Evolutionary conservation across 2,329 filamentous ascomycete species (phyloP).

Genomic region (Cladophialophora yegresii): DNA sequence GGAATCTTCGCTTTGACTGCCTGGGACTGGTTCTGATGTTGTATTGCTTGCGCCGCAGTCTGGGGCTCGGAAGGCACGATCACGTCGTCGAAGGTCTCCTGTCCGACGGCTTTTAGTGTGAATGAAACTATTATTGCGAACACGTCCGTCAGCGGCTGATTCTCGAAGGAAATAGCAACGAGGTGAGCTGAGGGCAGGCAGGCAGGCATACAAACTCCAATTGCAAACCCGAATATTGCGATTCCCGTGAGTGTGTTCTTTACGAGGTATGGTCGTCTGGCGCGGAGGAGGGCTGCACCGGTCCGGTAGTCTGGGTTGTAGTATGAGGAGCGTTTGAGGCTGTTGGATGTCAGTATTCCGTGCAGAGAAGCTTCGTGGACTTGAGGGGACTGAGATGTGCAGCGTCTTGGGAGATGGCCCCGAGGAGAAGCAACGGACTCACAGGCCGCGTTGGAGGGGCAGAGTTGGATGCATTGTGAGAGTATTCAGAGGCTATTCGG

Average conservation of each 20-base stretch:
- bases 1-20: conserved; percentile 27
- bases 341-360: conserved; percentile 11
- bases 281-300: conserved; percentile 84
- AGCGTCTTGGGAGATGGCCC: not conserved
- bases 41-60: not conserved
- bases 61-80: conserved; percentile 65
- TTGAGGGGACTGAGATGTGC: not conserved
- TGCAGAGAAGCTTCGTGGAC: not conserved
- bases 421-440: not conserved
- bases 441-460: conserved; percentile 4
- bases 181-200: not conserved
- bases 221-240: conserved; percentile 72
- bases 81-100: conserved; percentile 96
- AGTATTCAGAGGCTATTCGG: not conserved
- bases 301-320: conserved; percentile 87
- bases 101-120: conserved; percentile 81
- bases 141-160: not conserved
- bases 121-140: conserved; percentile 61
- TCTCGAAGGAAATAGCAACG: not conserved
- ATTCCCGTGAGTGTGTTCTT: conserved; percentile 83
- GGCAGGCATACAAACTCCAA: conserved; percentile 77
- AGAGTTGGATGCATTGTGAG: conserved; percentile 1
- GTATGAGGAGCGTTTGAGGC: conserved; percentile 70
- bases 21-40: conserved; percentile 11
- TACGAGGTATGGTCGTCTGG: conserved; percentile 85